These are phyloP conservation scores for Sporobolomyces roseus DNA, from an alignment of 768 basidiomycete genomes.

Conservation along the genomic window DNA sequence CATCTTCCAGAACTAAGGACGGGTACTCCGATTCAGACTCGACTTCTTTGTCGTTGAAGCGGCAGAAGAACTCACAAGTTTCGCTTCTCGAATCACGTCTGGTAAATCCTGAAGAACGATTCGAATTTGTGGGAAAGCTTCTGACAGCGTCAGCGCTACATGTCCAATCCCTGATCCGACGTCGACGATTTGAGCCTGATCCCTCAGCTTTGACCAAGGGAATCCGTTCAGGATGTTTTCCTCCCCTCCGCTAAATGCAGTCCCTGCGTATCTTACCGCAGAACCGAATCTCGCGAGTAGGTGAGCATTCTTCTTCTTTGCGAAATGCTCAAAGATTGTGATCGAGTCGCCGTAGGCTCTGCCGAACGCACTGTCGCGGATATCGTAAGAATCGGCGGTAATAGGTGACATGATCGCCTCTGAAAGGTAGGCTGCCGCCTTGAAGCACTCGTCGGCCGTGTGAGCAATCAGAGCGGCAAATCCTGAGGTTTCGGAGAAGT, in stretches of 20 bases:
- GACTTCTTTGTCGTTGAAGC: too few species aligned
- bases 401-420: slow-evolving; percentile 42
- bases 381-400: slow-evolving; percentile 27
- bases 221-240: slow-evolving; percentile 28
- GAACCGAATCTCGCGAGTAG: slow-evolving; percentile 47
- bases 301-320: slow-evolving; percentile 46
- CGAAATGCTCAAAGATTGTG: slow-evolving; percentile 46
- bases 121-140: slow-evolving; percentile 43
- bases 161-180: slow-evolving; percentile 48
- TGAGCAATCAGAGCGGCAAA: slow-evolving; percentile 43
- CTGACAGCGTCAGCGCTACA: slow-evolving; percentile 43
- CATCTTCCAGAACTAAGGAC: slow-evolving; percentile 16
- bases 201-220: slow-evolving; percentile 57
- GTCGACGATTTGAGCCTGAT: slow-evolving; percentile 48
- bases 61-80: slow-evolving; percentile 12
- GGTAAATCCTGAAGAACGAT: slow-evolving; percentile 48
- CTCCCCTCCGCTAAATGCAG: not conserved
- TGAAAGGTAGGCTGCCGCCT: slow-evolving; percentile 29
- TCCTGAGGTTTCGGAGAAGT: slow-evolving; percentile 41
- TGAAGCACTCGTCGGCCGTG: slow-evolving; percentile 26
- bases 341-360: slow-evolving; percentile 43
- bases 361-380: slow-evolving; percentile 45
- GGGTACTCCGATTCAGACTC: not conserved
- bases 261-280: slow-evolving; percentile 45
- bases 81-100: slow-evolving; percentile 44